Evolutionary conservation across 2,329 filamentous ascomycete genomes (phyloP).

Genomic region (Alternaria postmessia): DNA sequence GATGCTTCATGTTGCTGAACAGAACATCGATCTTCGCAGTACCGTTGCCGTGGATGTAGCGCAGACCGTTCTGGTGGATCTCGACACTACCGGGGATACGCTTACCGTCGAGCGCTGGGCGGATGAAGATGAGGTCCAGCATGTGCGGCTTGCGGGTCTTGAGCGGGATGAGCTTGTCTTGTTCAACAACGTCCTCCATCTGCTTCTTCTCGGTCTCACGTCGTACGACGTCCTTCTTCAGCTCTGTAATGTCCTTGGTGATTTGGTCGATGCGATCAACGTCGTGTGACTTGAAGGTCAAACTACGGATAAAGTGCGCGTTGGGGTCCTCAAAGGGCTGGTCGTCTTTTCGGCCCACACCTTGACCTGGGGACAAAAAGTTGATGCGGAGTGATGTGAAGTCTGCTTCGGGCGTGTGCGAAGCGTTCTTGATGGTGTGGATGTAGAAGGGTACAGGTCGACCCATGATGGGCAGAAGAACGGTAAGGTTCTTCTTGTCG

Average conservation of each 20-base stretch:
- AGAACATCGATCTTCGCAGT: constrained; percentile 87
- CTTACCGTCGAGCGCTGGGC: constrained; percentile 95
- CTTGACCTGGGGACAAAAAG: constrained; percentile 94
- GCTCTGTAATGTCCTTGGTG: constrained; percentile 89
- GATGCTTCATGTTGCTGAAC: constrained; percentile 97
- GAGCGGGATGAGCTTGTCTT: constrained; percentile 95
- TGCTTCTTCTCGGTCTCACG: constrained; percentile 99
- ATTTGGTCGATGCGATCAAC: constrained; percentile 89
- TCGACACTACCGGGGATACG: constrained; percentile 94
- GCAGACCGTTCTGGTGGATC: constrained; percentile 98
- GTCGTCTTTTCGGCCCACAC: constrained; percentile 95
- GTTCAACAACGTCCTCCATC: constrained; percentile 98
- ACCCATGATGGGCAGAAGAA: constrained; percentile 96
- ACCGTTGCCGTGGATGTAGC: constrained; percentile 82
- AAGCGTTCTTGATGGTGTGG: constrained; percentile 97
- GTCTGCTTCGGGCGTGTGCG: constrained; percentile 94
- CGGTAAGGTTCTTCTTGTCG: constrained; percentile 86
- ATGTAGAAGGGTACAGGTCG: constrained; percentile 98
- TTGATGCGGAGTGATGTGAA: constrained; percentile 96
- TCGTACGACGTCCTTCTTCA: constrained; percentile 91
- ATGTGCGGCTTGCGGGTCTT: constrained; percentile 90
- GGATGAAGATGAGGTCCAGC: constrained; percentile 93
- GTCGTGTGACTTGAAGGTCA: constrained; percentile 93
- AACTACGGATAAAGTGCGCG: constrained; percentile 92
- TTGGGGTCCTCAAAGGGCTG: constrained; percentile 96